Evolutionary conservation across 768 basidiomycete species (phyloP).

Genomic region (Lentinus tigrinus): DNA sequence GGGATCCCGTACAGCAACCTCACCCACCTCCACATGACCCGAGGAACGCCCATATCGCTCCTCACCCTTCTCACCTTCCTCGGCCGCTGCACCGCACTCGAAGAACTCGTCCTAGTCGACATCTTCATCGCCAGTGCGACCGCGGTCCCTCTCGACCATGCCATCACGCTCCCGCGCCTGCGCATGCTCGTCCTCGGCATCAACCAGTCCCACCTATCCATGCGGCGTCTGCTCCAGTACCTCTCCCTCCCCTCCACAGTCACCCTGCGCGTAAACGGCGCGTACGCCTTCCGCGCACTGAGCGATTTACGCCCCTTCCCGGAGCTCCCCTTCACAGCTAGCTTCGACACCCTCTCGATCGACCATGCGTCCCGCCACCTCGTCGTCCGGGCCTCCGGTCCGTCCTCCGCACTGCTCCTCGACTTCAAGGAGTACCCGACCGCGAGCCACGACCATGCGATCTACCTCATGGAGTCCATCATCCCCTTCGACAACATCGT

Average conservation of each 20-base stretch:
- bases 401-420: conserved; percentile 6
- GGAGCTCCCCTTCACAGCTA: not conserved
- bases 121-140: conserved; percentile 9
- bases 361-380: not conserved
- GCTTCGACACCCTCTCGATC: conserved; percentile 7
- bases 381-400: conserved; percentile 1
- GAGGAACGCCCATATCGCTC: conserved; percentile 8
- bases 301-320: conserved; percentile 11
- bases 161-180: not conserved
- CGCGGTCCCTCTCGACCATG: not conserved
- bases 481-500: not conserved
- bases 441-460: not conserved
- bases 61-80: conserved; percentile 10
- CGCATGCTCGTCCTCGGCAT: conserved; percentile 10
- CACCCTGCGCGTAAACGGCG: conserved; percentile 4
- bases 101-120: conserved; percentile 10
- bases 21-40: conserved; percentile 11
- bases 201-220: conserved; percentile 7
- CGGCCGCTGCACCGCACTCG: conserved; percentile 10
- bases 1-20: conserved; percentile 2
- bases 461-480: not conserved
- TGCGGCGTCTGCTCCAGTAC: conserved; percentile 7
- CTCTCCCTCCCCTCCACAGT: conserved; percentile 6
- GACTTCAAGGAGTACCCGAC: not conserved
- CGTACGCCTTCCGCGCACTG: conserved; percentile 11